These are phyloP conservation scores for Orbilia javanica DNA, from an alignment of 2,329 filamentous ascomycete species.

Conservation along the genomic window DNA sequence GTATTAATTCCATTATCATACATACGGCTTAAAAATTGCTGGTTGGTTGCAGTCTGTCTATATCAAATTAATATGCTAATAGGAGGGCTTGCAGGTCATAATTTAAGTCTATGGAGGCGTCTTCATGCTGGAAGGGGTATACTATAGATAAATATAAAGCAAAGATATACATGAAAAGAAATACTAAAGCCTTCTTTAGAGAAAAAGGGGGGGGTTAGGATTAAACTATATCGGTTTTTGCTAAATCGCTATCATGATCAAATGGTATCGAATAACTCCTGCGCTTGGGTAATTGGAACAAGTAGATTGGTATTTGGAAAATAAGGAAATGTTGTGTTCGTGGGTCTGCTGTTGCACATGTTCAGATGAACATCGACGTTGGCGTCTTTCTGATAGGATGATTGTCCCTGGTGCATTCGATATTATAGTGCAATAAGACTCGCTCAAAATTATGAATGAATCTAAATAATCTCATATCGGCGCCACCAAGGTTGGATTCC, in stretches of 20 bases:
- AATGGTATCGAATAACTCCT: conserved; percentile 8
- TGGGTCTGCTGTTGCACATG: too few relatives aligned
- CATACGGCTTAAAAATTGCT: not conserved
- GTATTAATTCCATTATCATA: not conserved
- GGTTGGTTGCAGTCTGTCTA: not conserved
- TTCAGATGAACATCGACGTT: too few relatives aligned
- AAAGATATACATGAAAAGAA: not conserved
- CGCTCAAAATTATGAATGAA: not conserved
- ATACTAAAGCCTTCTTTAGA: not conserved
- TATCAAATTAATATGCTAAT: not conserved
- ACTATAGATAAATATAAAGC: not conserved
- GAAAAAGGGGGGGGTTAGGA: not conserved
- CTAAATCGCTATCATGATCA: not conserved
- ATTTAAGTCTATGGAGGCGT: not conserved
- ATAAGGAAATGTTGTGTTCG: not conserved
- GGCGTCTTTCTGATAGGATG: not conserved
- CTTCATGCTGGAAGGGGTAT: not conserved
- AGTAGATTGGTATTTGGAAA: not conserved
- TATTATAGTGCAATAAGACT: not conserved
- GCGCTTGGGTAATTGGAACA: not conserved
- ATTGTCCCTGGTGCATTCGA: not conserved
- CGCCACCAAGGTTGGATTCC: not conserved
- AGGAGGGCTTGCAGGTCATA: not conserved
- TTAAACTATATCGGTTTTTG: not conserved
- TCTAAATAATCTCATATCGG: not conserved